Evolutionary conservation across 768 basidiomycete genomes (phyloP).

Genomic region (Symmetrospora coprosmae): DNA sequence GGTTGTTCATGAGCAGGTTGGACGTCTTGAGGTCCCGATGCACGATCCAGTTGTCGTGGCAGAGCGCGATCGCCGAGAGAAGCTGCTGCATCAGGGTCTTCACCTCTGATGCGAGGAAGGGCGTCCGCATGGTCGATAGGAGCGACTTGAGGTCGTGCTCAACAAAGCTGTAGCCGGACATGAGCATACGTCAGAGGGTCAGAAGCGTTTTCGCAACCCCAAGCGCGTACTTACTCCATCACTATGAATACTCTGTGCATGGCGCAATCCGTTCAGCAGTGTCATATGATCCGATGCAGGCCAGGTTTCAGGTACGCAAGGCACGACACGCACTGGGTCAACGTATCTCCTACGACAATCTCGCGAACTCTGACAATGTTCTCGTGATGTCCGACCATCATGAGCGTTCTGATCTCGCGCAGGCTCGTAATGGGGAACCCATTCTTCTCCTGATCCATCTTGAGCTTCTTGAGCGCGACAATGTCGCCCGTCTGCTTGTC

Average conservation of each 20-base stretch:
- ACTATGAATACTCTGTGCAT: slow-evolving; percentile 79
- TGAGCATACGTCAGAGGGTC: slow-evolving; percentile 67
- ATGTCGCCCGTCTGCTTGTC: slow-evolving; percentile 91
- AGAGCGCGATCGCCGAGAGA: slow-evolving; percentile 79
- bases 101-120: slow-evolving; percentile 94
- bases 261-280: not conserved
- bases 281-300: not conserved
- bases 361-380: slow-evolving; percentile 95
- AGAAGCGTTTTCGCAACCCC: not conserved
- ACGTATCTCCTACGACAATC: slow-evolving; percentile 92
- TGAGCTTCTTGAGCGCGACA: slow-evolving; percentile 92
- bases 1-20: slow-evolving; percentile 96
- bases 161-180: slow-evolving; percentile 49
- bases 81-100: slow-evolving; percentile 92
- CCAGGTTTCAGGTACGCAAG: slow-evolving; percentile 1
- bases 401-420: slow-evolving; percentile 88
- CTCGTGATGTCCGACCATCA: slow-evolving; percentile 60
- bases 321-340: slow-evolving; percentile 75
- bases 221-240: slow-evolving; percentile 25
- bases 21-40: slow-evolving; percentile 96
- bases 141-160: slow-evolving; percentile 98
- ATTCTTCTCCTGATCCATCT: slow-evolving; percentile 95
- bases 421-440: slow-evolving; percentile 96
- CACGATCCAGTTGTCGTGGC: slow-evolving; percentile 92
- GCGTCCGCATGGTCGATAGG: slow-evolving; percentile 82